Evolutionary conservation across 1,284 basidiomycete species (phyloP).

Genomic region (Megacollybia platyphylla): DNA sequence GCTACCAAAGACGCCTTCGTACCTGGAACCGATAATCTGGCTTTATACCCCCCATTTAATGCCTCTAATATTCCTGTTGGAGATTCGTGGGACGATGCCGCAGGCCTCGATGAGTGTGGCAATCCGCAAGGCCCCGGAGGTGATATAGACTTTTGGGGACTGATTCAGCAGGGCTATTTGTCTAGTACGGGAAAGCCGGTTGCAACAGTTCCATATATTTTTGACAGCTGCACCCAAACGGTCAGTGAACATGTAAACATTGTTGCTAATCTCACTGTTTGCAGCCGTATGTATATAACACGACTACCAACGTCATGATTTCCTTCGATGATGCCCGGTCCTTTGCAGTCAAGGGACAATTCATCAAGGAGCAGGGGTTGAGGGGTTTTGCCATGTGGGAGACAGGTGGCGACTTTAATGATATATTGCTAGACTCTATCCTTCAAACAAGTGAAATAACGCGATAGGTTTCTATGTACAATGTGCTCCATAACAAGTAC

Average conservation of each 20-base stretch:
- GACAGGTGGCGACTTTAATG: constrained; percentile 36
- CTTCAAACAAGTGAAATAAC: constrained; percentile 4
- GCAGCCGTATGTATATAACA: constrained; percentile 58
- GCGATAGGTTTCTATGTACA: too few species aligned
- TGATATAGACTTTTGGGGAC: constrained; percentile 33
- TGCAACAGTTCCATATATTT: constrained; percentile 25
- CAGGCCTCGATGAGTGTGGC: constrained; percentile 30
- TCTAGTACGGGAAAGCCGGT: constrained; percentile 25
- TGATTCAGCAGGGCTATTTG: constrained; percentile 31
- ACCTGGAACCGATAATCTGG: constrained; percentile 20
- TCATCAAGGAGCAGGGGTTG: constrained; percentile 29
- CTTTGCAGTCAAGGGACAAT: constrained; percentile 43
- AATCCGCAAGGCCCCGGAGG: constrained; percentile 14
- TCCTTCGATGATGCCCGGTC: constrained; percentile 45
- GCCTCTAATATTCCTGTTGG: constrained; percentile 32
- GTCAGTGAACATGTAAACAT: constrained; percentile 21
- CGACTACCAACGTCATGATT: constrained; percentile 36
- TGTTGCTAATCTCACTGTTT: not conserved
- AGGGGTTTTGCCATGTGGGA: constrained; percentile 50
- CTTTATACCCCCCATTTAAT: constrained; percentile 38
- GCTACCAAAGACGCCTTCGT: constrained; percentile 16
- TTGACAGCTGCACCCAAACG: constrained; percentile 37
- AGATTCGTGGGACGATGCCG: constrained; percentile 35
- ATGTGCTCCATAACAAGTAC: too few species aligned
- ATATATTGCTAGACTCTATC: constrained; percentile 39